A percentile compares a stretch with the other conserved stretches of the same genome.
These are phyloP conservation scores for Arabidopsis suecica DNA, from an alignment of 345 rosid species.

Conservation along the genomic window DNA sequence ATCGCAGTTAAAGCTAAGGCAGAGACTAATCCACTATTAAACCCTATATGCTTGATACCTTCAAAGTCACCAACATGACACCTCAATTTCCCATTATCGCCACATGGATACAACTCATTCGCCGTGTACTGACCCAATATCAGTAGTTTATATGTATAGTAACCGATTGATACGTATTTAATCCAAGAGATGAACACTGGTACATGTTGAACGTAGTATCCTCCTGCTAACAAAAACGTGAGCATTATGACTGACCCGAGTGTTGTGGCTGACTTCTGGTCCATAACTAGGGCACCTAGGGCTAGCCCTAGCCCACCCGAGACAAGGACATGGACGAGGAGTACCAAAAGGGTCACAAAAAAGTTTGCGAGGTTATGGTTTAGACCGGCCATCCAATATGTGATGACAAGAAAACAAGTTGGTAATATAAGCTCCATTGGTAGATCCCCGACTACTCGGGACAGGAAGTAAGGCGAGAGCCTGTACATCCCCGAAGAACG, in stretches of 20 bases:
- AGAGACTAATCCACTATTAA: constrained; percentile 54
- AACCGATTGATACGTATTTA: constrained; percentile 82
- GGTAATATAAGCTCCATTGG: constrained; percentile 85
- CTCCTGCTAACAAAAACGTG: constrained; percentile 76
- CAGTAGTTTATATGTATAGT: constrained; percentile 81
- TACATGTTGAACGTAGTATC: constrained; percentile 85
- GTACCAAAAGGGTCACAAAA: constrained; percentile 51
- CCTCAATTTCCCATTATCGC: constrained; percentile 39
- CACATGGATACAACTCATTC: constrained; percentile 69
- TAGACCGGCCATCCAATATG: constrained; percentile 81
- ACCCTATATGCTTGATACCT: constrained; percentile 59
- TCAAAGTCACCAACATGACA: constrained; percentile 79
- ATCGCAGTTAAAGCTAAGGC: constrained; percentile 64
- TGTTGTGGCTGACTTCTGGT: constrained; percentile 85
- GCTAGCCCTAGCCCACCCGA: constrained; percentile 92
- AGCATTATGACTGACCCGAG: constrained; percentile 94
- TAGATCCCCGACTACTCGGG: constrained; percentile 63
- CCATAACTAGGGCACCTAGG: constrained; percentile 86
- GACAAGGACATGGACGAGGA: constrained; percentile 80
- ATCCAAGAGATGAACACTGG: constrained; percentile 84
- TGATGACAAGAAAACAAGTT: constrained; percentile 52
- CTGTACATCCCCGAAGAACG: constrained; percentile 84
- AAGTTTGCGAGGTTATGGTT: constrained; percentile 49
- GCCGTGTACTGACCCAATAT: constrained; percentile 77
- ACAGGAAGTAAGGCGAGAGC: constrained; percentile 82